These are phyloP conservation scores for Colletotrichum navitas DNA, from an alignment of 2,329 filamentous ascomycete genomes.

Conservation along the genomic window DNA sequence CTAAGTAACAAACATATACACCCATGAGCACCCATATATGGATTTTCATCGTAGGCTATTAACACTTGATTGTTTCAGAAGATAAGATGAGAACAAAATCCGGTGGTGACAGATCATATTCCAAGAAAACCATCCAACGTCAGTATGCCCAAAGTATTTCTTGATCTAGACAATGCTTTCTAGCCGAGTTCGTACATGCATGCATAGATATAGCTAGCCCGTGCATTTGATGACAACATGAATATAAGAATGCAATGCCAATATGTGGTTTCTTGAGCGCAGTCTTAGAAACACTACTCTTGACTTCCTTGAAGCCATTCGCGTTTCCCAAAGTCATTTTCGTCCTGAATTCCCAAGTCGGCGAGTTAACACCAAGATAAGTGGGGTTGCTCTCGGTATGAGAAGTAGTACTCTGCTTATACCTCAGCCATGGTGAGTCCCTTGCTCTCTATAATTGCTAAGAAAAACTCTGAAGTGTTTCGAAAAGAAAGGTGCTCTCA, in stretches of 20 bases:
- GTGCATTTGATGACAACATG: slow-evolving; percentile 48
- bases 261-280: rapidly evolving
- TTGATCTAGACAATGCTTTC: slow-evolving; percentile 49
- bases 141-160: slow-evolving; percentile 45
- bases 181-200: slow-evolving; percentile 50
- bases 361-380: slow-evolving; percentile 24
- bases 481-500: not conserved
- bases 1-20: not conserved
- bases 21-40: not conserved
- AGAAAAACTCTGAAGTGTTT: not conserved
- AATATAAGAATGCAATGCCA: slow-evolving; percentile 26
- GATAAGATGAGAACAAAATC: not conserved
- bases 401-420: slow-evolving; percentile 23
- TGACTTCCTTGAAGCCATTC: slow-evolving; percentile 45
- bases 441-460: not conserved
- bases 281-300: slow-evolving; percentile 38
- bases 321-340: slow-evolving; percentile 45
- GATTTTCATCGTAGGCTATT: rapidly evolving
- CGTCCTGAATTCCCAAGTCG: slow-evolving; percentile 47
- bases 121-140: not conserved
- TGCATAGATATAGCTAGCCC: slow-evolving; percentile 49
- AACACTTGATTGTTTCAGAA: not conserved
- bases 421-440: slow-evolving; percentile 10
- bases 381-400: slow-evolving; percentile 21
- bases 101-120: not conserved